These are phyloP conservation scores for Hyphopichia buzzinii DNA, from an alignment of 1,139 yeast species.

Conservation along the genomic window DNA sequence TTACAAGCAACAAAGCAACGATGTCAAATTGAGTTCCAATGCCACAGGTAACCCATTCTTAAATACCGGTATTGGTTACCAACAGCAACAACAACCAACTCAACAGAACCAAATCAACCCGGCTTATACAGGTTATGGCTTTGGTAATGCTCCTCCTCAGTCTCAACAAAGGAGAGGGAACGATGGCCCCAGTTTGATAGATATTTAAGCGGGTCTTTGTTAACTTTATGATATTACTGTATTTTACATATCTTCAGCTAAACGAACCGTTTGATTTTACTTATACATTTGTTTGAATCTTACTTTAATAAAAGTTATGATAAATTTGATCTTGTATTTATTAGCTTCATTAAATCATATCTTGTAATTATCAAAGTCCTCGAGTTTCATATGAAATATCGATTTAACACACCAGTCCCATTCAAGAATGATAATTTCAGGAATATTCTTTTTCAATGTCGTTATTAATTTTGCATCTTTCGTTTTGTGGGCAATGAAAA, in stretches of 20 bases:
- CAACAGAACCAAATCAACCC: conserved; percentile 27
- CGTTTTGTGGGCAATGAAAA: conserved; percentile 37
- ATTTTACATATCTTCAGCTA: conserved; percentile 2
- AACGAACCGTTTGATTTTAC: background rate
- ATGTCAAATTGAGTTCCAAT: conserved; percentile 38
- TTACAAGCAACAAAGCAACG: conserved; percentile 47
- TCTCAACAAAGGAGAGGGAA: conserved; percentile 28
- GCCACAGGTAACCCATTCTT: conserved; percentile 73
- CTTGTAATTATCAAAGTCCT: conserved; percentile 21
- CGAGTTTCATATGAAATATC: conserved; percentile 48
- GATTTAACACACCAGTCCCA: conserved; percentile 71
- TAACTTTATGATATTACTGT: conserved; percentile 1
- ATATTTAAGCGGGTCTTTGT: conserved; percentile 23
- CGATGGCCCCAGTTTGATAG: conserved; percentile 51
- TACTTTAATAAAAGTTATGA: background rate
- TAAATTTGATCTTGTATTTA: conserved; percentile 1
- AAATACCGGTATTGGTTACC: conserved; percentile 74
- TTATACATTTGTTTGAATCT: background rate
- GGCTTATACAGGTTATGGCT: conserved; percentile 86
- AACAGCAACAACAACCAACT: conserved; percentile 29
- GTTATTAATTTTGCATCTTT: conserved; percentile 47
- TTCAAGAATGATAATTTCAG: conserved; percentile 41
- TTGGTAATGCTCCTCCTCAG: conserved; percentile 65
- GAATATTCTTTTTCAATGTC: conserved; percentile 32
- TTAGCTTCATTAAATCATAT: conserved; percentile 3